Percentiles rank a stretch among this genome's conserved stretches.
These are phyloP conservation scores for Nosema muscidifuracis DNA, from an alignment of 371 early-diverging fungal genomes.

Conservation along the genomic window DNA sequence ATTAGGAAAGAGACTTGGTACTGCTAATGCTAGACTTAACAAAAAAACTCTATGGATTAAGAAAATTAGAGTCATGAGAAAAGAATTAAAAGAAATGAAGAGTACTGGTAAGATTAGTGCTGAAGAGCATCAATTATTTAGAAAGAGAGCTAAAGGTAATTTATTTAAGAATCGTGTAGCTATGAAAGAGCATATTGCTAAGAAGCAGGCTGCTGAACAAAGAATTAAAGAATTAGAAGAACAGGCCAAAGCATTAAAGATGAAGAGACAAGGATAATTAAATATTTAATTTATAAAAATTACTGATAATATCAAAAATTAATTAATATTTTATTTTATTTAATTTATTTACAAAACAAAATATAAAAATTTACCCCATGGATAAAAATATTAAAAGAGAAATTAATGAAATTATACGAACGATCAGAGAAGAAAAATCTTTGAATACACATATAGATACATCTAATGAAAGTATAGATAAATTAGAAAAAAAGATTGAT, in stretches of 20 bases:
- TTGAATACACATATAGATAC: not conserved
- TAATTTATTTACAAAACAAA: not conserved
- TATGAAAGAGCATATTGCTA: slow-evolving; percentile 96
- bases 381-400: not conserved
- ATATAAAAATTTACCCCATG: not conserved
- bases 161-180: slow-evolving; percentile 99
- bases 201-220: slow-evolving; percentile 95
- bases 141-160: slow-evolving; percentile 98
- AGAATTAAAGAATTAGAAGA: slow-evolving; percentile 83
- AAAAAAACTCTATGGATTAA: slow-evolving; percentile 93
- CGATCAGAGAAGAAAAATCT: not conserved
- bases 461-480: not conserved
- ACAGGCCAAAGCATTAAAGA: slow-evolving; percentile 78
- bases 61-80: slow-evolving; percentile 92
- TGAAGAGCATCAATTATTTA: slow-evolving; percentile 92
- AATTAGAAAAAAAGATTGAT: not conserved
- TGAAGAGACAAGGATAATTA: slow-evolving; percentile 7
- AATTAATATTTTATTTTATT: not conserved
- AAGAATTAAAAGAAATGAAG: slow-evolving; percentile 89
- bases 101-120: slow-evolving; percentile 79
- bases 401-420: not conserved
- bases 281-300: slow-evolving; percentile 11
- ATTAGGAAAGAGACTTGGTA: slow-evolving; percentile 92
- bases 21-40: slow-evolving; percentile 97
- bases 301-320: not conserved